phyloP scores from a whole-genome alignment of 257 asterid genomes.

The Solanum acaule region DNA sequence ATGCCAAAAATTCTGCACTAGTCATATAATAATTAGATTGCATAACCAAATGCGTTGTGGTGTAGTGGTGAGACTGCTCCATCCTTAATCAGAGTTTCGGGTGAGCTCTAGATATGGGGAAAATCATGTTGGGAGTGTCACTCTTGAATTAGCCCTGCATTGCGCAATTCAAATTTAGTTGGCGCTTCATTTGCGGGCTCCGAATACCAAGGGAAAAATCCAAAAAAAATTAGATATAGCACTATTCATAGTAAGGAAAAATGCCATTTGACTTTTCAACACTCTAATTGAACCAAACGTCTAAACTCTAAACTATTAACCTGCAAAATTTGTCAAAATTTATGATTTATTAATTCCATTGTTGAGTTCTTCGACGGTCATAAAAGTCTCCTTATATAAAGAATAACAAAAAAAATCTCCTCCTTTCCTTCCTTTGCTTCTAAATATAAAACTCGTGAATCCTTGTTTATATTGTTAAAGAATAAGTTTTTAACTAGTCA shows the following conservation, averaged over 20 bases:
- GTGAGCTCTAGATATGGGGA: neutral
- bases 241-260: neutral
- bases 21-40: neutral
- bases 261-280: neutral
- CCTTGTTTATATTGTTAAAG: too few species aligned
- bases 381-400: neutral
- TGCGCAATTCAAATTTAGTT: accelerated
- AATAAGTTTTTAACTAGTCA: too few species aligned
- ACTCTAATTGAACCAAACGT: neutral
- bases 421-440: neutral
- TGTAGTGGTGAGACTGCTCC: too few species aligned
- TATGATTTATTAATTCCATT: neutral
- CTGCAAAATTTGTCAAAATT: neutral
- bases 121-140: neutral
- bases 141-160: neutral
- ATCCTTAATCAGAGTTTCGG: neutral
- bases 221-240: neutral
- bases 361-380: neutral
- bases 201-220: too few species aligned
- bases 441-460: too few species aligned
- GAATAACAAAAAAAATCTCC: too few species aligned
- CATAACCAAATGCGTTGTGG: neutral
- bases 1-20: neutral
- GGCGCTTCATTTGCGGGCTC: neutral
- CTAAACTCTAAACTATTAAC: neutral